These are phyloP conservation scores for Cyclocybe aegerita DNA, from an alignment of 768 basidiomycete genomes.

Conservation along the genomic window DNA sequence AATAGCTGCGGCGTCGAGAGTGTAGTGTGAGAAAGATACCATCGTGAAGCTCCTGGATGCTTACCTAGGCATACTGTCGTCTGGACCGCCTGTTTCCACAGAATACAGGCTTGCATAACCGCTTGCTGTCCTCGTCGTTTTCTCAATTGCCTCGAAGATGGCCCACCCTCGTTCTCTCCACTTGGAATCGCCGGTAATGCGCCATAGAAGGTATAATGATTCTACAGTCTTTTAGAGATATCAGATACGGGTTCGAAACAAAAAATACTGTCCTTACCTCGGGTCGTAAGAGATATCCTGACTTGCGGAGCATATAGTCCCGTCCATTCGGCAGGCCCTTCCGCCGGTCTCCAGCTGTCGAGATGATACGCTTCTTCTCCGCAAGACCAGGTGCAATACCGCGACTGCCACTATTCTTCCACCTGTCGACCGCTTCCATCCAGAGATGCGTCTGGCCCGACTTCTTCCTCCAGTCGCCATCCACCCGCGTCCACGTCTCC, in stretches of 20 bases:
- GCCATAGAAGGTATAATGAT: slow-evolving; percentile 2
- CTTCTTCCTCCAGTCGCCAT: slow-evolving; percentile 3
- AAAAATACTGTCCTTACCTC: neutral
- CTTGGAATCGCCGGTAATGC: neutral
- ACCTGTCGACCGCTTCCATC: slow-evolving; percentile 49
- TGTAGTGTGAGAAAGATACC: neutral
- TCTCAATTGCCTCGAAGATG: slow-evolving; percentile 1
- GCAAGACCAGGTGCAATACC: slow-evolving; percentile 55
- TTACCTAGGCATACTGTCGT: slow-evolving; percentile 76
- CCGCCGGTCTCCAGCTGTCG: slow-evolving; percentile 25
- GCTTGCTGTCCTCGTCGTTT: neutral
- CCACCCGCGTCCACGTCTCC: neutral
- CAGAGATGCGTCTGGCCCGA: slow-evolving; percentile 31
- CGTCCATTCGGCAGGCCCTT: slow-evolving; percentile 27
- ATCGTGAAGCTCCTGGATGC: slow-evolving; percentile 12
- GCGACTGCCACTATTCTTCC: slow-evolving; percentile 43
- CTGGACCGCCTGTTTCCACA: neutral
- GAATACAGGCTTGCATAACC: slow-evolving; percentile 1
- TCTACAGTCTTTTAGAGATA: neutral
- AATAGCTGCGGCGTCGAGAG: slow-evolving; percentile 31
- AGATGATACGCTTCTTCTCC: slow-evolving; percentile 39
- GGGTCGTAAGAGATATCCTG: too few relatives aligned
- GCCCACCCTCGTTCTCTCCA: neutral
- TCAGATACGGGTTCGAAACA: neutral
- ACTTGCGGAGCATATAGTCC: slow-evolving; percentile 32